Evolutionary conservation across 805 yeast species (phyloP), one percentile per base, ranked within the genome.

Genomic region (Kazachstania martiniae): DNA sequence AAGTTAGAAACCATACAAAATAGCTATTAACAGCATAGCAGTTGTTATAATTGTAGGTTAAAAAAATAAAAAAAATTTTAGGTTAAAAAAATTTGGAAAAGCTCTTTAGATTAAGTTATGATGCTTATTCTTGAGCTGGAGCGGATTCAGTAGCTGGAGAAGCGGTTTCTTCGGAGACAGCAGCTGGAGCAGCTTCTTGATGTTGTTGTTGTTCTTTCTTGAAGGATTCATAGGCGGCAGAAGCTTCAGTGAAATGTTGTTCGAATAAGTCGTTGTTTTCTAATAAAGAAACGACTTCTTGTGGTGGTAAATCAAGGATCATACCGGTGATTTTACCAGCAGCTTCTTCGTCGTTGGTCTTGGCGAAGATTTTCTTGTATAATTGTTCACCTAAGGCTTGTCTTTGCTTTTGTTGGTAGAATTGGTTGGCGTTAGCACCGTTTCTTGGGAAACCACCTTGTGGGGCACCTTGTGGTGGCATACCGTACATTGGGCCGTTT

Each of bases 261-360:
- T 78, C 77, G 70, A 91, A 83, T 49, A 80, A 73, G 51, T 76
- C 86, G 44, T 85, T 95, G 60, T 87, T 91, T 57, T 84, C 93
- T 61, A 85, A 74, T 61, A 89, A 71, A 41, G 81, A 80, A 55
- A 87, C 66, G 51, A 91, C 82, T 67, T 89, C 95, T 54, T 75
- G 75, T 65, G 82, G 83, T 58, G 86, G 93, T 76, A 89, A 77
- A 59, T 87, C 95, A 58, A 91, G 74, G 70, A 91, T 76, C 97
- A 91, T 91, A 70, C 97, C 96, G 46, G 98, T 91, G 61, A 91
- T 84, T 71, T 87, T 89, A 68, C 95, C 95, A 47, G 96, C 96
- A 55, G 94, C 85, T 65, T 86, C 95, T 38, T 80, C 81, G 57
- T 86, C 94, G 51, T 77, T 76, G 52, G 87, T 84, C 66, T 81